A percentile compares a stretch with the other conserved stretches of the same genome.
These are phyloP conservation scores for Penicillium sumatraense DNA, from an alignment of 2,329 filamentous ascomycete genomes.

Conservation along the genomic window DNA sequence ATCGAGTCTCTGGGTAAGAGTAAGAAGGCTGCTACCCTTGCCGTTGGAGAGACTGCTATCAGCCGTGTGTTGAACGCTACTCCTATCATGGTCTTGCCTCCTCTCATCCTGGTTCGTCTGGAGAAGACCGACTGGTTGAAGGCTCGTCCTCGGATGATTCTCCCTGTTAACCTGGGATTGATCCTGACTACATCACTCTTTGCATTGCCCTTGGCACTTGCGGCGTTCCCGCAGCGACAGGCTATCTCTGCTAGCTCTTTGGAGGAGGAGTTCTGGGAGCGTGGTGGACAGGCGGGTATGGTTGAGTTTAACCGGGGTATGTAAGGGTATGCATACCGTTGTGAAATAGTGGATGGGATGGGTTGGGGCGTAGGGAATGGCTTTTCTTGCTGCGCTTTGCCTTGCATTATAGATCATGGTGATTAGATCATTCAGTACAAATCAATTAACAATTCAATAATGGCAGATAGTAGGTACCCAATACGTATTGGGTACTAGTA, in stretches of 20 bases:
- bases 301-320: constrained; percentile 98
- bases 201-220: constrained; percentile 86
- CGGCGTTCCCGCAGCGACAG: constrained; percentile 90
- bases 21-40: constrained; percentile 82
- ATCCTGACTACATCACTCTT: constrained; percentile 87
- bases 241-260: constrained; percentile 74
- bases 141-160: constrained; percentile 73
- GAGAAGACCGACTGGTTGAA: constrained; percentile 84
- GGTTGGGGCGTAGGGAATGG: constrained; percentile 1
- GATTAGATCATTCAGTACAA: no score
- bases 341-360: background rate
- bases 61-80: constrained; percentile 91
- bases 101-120: constrained; percentile 80
- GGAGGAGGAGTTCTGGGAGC: constrained; percentile 84
- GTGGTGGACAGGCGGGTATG: constrained; percentile 76
- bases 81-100: constrained; percentile 95
- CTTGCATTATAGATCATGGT: no score
- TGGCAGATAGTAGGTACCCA: no score
- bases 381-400: background rate
- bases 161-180: constrained; percentile 83
- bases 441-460: no score
- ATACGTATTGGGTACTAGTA: no score
- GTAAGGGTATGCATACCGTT: constrained; percentile 45
- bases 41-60: constrained; percentile 89
- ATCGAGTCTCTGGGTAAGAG: constrained; percentile 80